Conservation (phyloP, 106 monocot genomes). For the Dendrobium huoshanense region DNA sequence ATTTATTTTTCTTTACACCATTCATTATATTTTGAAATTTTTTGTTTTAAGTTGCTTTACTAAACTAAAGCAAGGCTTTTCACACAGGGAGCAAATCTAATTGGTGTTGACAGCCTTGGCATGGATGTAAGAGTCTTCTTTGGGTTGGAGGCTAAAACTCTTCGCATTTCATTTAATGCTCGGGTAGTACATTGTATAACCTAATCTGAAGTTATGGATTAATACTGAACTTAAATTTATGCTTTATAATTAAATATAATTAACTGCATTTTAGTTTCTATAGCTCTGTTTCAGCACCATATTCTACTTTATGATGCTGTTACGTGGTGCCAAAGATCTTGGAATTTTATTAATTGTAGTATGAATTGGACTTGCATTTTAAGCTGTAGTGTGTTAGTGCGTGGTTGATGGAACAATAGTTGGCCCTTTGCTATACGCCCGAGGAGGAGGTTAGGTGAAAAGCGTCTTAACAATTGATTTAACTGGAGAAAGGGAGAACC, state of each 20-base stretch:
- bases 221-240: not conserved
- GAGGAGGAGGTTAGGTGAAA: no score
- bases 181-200: conserved; percentile 26
- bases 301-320: not conserved
- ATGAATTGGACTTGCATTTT: not conserved
- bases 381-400: not conserved
- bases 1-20: not conserved
- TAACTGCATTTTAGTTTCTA: not conserved
- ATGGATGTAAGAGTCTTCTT: conserved; percentile 70
- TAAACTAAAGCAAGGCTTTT: conserved; percentile 6
- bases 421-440: no score
- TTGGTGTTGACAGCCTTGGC: conserved; percentile 79
- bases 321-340: not conserved
- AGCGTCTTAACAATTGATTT: no score
- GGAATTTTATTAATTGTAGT: not conserved
- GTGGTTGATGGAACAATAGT: no score
- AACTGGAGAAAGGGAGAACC: no score
- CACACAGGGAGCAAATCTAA: conserved; percentile 54
- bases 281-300: not conserved
- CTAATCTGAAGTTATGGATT: not conserved
- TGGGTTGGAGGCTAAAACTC: conserved; percentile 50
- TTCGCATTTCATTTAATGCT: conserved; percentile 76
- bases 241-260: not conserved
- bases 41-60: not conserved
- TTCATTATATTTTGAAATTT: not conserved